Percentiles rank a stretch among this genome's conserved stretches.
Evolutionary conservation across 345 rosid species (phyloP).

Genomic region (Cardamine occulta): DNA sequence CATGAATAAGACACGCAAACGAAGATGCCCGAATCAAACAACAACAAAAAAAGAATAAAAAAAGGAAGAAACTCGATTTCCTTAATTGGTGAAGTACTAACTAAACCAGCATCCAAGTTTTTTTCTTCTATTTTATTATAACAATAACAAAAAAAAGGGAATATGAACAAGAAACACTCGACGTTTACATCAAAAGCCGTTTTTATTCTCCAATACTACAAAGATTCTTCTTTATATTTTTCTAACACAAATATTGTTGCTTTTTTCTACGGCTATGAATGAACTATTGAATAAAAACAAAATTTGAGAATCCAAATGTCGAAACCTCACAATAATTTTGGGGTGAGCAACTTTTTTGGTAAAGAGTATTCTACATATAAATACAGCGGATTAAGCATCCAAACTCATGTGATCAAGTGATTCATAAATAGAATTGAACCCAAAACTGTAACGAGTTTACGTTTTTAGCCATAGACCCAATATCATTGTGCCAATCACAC

Average conservation of each 20-base stretch:
- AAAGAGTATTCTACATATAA: background rate
- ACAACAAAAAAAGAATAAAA: background rate
- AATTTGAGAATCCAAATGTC: background rate
- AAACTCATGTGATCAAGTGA: background rate
- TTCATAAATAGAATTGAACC: background rate
- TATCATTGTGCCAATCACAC: background rate
- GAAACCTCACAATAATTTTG: background rate
- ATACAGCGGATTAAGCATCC: background rate
- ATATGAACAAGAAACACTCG: conserved; percentile 24
- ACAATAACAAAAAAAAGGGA: conserved; percentile 3
- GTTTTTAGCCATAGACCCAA: background rate
- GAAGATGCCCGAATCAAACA: conserved; percentile 23
- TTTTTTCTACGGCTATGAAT: conserved; percentile 1
- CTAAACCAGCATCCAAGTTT: conserved; percentile 17
- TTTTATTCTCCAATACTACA: conserved; percentile 30
- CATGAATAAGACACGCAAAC: conserved; percentile 29
- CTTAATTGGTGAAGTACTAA: conserved; percentile 40
- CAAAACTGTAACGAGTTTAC: background rate
- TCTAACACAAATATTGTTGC: background rate
- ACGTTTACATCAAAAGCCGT: conserved; percentile 30
- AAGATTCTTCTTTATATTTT: conserved; percentile 27
- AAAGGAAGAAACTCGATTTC: conserved; percentile 35
- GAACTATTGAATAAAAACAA: conserved; percentile 5
- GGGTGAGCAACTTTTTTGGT: background rate
- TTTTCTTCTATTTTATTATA: background rate